Percentiles rank a stretch among this genome's conserved stretches.
These are phyloP conservation scores for Collybiopsis luxurians DNA, from an alignment of 768 basidiomycete genomes.

Conservation along the genomic window DNA sequence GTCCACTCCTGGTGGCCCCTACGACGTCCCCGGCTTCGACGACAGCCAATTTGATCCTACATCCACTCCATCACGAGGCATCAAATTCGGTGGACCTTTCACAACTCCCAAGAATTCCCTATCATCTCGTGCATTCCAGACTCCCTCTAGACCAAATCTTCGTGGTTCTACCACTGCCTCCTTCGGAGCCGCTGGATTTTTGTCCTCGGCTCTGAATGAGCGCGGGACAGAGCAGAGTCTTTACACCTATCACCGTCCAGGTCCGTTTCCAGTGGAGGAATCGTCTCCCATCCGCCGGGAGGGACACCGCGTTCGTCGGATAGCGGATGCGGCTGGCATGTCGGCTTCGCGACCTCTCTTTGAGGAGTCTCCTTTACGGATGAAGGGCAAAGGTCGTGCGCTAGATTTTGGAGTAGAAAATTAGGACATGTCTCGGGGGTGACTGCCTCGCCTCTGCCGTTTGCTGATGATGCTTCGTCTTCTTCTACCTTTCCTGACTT, in stretches of 20 bases:
- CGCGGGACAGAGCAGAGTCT: conserved; percentile 15
- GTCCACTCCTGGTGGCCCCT: conserved; percentile 32
- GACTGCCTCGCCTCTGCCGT: no score
- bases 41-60: conserved; percentile 73
- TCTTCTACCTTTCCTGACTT: no score
- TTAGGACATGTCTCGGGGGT: no score
- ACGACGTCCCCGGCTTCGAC: conserved; percentile 35
- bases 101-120: conserved; percentile 57
- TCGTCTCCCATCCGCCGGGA: conserved; percentile 56
- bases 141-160: conserved; percentile 41
- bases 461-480: no score
- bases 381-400: conserved; percentile 1
- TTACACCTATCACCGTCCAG: conserved; percentile 22
- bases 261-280: conserved; percentile 28
- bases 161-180: conserved; percentile 22
- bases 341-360: not conserved
- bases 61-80: conserved; percentile 78
- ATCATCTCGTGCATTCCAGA: conserved; percentile 45
- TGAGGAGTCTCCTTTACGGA: conserved; percentile 1
- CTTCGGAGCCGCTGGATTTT: conserved; percentile 25
- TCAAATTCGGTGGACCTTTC: conserved; percentile 57
- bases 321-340: conserved; percentile 19
- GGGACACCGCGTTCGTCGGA: conserved; percentile 26
- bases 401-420: conserved; percentile 2
- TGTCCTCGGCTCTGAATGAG: conserved; percentile 30